phyloP scores from a whole-genome alignment of 352 stramenopile species.

The Elongisporangium prolatum region DNA sequence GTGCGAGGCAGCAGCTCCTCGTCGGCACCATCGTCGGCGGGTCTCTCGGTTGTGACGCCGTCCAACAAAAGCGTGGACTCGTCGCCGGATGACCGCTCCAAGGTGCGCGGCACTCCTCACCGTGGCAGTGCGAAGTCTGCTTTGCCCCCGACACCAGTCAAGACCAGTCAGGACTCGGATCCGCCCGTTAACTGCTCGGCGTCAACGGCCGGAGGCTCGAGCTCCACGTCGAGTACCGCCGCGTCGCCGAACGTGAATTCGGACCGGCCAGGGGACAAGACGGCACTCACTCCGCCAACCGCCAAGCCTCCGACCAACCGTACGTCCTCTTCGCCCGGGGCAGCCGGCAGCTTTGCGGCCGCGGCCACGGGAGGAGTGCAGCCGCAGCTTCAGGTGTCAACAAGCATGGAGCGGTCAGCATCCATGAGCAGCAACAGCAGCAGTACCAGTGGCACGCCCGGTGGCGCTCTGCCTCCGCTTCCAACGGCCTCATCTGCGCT shows the following conservation, averaged over 20 bases:
- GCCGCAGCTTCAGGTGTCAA: background rate
- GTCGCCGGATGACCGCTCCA: slow-evolving; percentile 22
- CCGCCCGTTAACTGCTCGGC: background rate
- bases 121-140: slow-evolving; percentile 35
- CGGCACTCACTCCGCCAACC: background rate
- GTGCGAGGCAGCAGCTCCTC: slow-evolving; percentile 35
- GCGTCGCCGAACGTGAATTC: slow-evolving; percentile 23
- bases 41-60: slow-evolving; percentile 21
- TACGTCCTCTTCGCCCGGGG: background rate
- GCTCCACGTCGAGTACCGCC: slow-evolving; percentile 5
- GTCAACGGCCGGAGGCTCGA: slow-evolving; percentile 1
- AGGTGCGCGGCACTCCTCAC: slow-evolving; percentile 44
- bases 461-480: slow-evolving; percentile 14
- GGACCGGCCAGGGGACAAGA: background rate
- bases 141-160: slow-evolving; percentile 26
- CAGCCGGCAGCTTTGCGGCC: background rate
- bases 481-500: slow-evolving; percentile 15
- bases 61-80: slow-evolving; percentile 49
- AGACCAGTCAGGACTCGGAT: slow-evolving; percentile 1
- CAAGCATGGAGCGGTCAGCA: background rate
- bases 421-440: slow-evolving; percentile 10
- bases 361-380: background rate
- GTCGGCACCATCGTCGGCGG: slow-evolving; percentile 8
- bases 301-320: background rate
- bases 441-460: slow-evolving; percentile 7